Conservation (phyloP, 345 rosid species). For the Salix brachista region DNA sequence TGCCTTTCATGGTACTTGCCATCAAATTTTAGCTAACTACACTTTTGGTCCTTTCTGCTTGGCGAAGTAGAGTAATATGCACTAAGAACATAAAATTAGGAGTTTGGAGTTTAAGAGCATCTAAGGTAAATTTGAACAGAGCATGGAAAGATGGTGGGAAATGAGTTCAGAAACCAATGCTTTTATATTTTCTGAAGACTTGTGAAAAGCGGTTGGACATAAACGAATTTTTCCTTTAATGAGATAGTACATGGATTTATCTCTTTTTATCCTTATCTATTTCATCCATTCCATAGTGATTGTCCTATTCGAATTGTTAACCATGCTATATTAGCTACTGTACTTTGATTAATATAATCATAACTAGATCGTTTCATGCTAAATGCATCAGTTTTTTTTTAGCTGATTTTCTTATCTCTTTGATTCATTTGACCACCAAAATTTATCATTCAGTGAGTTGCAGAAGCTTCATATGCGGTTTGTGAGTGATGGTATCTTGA, state of each 20-base stretch:
- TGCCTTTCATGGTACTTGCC: not conserved
- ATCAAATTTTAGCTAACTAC: not conserved
- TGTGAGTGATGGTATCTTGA: conserved; percentile 54
- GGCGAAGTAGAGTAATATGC: not conserved
- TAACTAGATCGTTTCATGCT: conserved; percentile 9
- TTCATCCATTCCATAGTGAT: not conserved
- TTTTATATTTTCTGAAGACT: not conserved
- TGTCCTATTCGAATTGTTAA: not conserved
- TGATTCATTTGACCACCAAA: conserved; percentile 10
- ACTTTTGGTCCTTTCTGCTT: not conserved
- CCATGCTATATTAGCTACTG: not conserved
- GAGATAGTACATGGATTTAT: not conserved
- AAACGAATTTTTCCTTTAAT: no score
- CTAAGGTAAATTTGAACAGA: not conserved
- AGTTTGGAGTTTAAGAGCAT: not conserved
- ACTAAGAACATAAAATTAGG: not conserved
- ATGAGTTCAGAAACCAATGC: not conserved
- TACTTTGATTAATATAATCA: not conserved
- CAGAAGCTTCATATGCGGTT: conserved; percentile 73
- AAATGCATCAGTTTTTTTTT: not conserved
- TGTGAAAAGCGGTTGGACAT: not conserved
- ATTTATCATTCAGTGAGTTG: conserved; percentile 50
- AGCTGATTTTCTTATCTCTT: not conserved
- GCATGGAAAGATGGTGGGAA: not conserved
- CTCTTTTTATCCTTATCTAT: no score